Base-by-base conservation (phyloP, 164 flowering plant genomes). In the Berberis thunbergii region DNA sequence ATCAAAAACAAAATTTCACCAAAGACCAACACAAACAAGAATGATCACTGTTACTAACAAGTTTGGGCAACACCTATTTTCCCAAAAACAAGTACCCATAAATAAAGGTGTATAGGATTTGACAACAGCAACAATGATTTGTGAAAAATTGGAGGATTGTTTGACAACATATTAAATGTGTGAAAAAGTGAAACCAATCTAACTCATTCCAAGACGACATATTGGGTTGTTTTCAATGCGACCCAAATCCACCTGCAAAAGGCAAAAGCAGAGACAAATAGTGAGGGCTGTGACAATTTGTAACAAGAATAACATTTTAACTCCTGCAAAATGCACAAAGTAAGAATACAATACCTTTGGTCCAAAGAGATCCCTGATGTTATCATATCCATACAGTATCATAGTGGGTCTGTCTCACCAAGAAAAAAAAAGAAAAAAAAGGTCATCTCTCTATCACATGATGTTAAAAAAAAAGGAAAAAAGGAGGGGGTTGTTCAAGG, bases 341-440 rank as follows among this genome's bases (percentile, higher is more conserved):
- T 26, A 62, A 12, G 10, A 4, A 5, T 42, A 67, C 11, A 4
- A 42, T 83, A 94, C 96, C 90, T 89, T 94, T 75, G 83, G 97
- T 0, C 99, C 99, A 59, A 94, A 94, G n/a, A 94, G 94, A 78
- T 94, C 97, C 42, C 97, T 66, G 49, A 91, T 94, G 84, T 91
- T 94, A 64, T 89, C 88, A 58, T 89, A 80, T 55, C 96, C 96
- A 49, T 94, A 86, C 39, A 91, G 54, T 42, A 95, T 95, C 99
- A 95, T 94, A 13, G 98, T 91, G 0, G 97, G 98, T 71, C 98
- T 88, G 26, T 26, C 26, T 26, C 26, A 26, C 26, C 26, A 26
- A 86, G 54, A 54, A 45, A 71, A n/a, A 64, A 45, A 70, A 39
- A 50, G 60, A 46, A 55, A 6, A 43, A 59, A 67, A 49, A 48